Evolutionary conservation across 495 filamentous ascomycete genomes (phyloP).

Genomic region (Paragyromitra xinjiangensis): DNA sequence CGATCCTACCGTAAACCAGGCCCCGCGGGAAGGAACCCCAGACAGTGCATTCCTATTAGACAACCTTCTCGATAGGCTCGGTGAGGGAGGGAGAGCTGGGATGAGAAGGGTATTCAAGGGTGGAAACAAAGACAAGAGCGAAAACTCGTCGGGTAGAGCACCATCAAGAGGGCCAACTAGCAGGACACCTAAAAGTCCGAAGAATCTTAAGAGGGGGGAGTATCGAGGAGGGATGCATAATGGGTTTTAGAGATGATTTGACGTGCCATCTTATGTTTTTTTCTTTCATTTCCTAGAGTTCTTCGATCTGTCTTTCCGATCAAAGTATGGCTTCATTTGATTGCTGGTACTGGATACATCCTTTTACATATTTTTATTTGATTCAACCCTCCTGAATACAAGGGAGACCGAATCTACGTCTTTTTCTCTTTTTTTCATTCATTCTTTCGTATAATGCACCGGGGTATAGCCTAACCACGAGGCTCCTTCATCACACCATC

Average conservation of each 20-base stretch:
- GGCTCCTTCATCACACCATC: slow-evolving; percentile 2
- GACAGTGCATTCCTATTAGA: slow-evolving; percentile 50
- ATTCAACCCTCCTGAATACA: neutral
- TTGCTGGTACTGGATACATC: neutral
- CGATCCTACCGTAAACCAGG: slow-evolving; percentile 26
- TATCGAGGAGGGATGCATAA: slow-evolving; percentile 52
- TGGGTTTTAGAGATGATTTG: slow-evolving; percentile 39
- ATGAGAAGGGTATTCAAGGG: slow-evolving; percentile 53
- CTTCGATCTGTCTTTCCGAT: slow-evolving; percentile 22
- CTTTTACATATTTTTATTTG: slow-evolving; percentile 5
- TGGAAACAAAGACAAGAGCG: slow-evolving; percentile 48
- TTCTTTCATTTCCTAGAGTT: slow-evolving; percentile 20
- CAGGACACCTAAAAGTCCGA: slow-evolving; percentile 50
- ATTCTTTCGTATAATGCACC: neutral
- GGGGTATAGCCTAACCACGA: neutral
- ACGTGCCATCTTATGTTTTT: slow-evolving; percentile 35
- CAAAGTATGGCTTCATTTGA: slow-evolving; percentile 8
- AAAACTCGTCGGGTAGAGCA: slow-evolving; percentile 43
- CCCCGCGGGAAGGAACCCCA: slow-evolving; percentile 47
- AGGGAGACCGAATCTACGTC: neutral
- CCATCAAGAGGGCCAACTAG: slow-evolving; percentile 52
- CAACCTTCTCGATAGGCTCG: slow-evolving; percentile 49
- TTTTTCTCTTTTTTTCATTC: slow-evolving; percentile 2
- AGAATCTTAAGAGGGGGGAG: slow-evolving; percentile 45
- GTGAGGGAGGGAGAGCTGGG: slow-evolving; percentile 46